phyloP scores from a whole-genome alignment of 2,329 filamentous ascomycete species.

The Davidsoniella virescens region DNA sequence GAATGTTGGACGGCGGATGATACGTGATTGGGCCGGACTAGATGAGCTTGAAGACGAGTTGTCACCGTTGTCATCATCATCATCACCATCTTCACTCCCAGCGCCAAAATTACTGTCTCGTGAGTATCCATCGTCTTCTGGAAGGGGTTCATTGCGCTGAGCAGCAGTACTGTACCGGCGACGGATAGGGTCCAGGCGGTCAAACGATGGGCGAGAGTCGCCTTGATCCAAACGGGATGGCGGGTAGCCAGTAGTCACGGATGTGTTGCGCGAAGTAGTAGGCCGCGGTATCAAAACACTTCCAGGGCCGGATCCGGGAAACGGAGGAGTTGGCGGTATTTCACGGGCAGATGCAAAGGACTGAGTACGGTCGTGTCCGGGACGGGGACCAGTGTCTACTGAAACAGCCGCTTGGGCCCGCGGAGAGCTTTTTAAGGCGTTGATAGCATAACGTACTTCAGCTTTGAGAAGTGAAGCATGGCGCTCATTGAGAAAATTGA shows the following conservation, averaged over 20 bases:
- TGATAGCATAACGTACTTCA: slow-evolving; percentile 65
- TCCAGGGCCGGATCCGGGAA: neutral
- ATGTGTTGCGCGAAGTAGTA: neutral
- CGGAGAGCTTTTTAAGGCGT: slow-evolving; percentile 37
- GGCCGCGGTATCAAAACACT: neutral
- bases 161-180: too few relatives aligned
- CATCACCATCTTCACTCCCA: slow-evolving; percentile 17
- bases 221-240: neutral
- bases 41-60: slow-evolving; percentile 33
- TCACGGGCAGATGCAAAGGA: slow-evolving; percentile 1
- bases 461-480: slow-evolving; percentile 80
- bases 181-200: too few relatives aligned
- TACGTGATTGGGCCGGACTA: slow-evolving; percentile 39
- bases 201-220: too few relatives aligned
- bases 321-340: slow-evolving; percentile 1
- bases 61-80: slow-evolving; percentile 22
- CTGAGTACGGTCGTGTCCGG: neutral
- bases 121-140: neutral
- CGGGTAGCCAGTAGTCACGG: neutral
- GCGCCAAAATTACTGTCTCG: neutral
- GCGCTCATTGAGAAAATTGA: slow-evolving; percentile 81
- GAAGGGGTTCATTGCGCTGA: too few relatives aligned
- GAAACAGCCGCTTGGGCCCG: slow-evolving; percentile 38
- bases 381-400: slow-evolving; percentile 13
- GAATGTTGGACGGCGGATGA: slow-evolving; percentile 40